Evolutionary conservation across 345 rosid species (phyloP).

Genomic region (Salix udensis): DNA sequence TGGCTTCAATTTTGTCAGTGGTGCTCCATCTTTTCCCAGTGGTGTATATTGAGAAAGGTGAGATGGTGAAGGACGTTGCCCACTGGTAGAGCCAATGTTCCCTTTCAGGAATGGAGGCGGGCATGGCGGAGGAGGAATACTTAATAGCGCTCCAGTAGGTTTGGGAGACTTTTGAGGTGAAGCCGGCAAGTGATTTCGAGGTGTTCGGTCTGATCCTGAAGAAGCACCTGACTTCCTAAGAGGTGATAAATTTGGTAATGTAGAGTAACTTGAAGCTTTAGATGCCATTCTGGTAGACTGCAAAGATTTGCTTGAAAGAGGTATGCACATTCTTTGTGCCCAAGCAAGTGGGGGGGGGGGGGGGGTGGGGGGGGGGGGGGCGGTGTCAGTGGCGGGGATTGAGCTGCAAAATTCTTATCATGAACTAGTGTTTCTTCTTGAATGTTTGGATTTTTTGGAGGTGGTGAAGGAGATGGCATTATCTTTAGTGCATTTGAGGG

Average conservation of each 20-base stretch:
- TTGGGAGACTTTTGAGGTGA: constrained; percentile 30
- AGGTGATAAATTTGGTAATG: constrained; percentile 26
- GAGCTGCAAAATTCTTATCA: constrained; percentile 13
- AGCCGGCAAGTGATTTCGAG: constrained; percentile 4
- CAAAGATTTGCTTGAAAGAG: constrained; percentile 10
- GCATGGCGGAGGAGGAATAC: constrained; percentile 55
- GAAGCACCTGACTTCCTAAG: constrained; percentile 25
- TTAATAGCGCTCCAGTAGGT: constrained; percentile 12
- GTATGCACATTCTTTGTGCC: constrained; percentile 8
- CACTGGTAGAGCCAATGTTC: constrained; percentile 29
- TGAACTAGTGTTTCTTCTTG: not conserved
- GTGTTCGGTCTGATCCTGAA: constrained; percentile 21
- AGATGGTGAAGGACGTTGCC: constrained; percentile 71
- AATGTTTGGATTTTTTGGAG: constrained; percentile 14
- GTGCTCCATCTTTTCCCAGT: constrained; percentile 66
- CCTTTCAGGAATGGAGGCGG: constrained; percentile 53
- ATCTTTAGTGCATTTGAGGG: constrained; percentile 18
- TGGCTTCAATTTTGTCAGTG: constrained; percentile 86
- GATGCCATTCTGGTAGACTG: constrained; percentile 11
- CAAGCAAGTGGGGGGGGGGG: constrained; percentile 39
- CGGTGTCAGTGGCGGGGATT: constrained; percentile 12
- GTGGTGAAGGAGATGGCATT: constrained; percentile 23
- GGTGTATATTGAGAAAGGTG: constrained; percentile 41
- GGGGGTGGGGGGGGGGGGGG: constrained; percentile 44
- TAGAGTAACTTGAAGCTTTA: constrained; percentile 28